Evolutionary conservation across 768 basidiomycete genomes (phyloP), one percentile per base, ranked within the genome.

Genomic region (Mrakia hoshinonis): DNA sequence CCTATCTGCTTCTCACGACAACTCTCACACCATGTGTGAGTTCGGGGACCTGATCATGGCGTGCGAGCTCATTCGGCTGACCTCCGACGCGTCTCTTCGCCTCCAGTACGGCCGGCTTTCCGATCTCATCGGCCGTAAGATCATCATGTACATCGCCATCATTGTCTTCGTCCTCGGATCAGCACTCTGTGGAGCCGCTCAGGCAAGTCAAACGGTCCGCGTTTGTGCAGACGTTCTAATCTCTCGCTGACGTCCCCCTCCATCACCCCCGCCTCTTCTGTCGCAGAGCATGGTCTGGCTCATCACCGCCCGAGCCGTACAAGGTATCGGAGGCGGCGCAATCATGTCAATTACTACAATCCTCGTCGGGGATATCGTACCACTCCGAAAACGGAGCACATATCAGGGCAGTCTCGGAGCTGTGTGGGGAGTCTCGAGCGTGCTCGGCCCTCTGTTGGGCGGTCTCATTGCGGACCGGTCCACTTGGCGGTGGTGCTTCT

Each of bases 281-380:
- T 20, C 91, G 0, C 87, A 92, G 77, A 86, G 67, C 68, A 87
- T 92, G 85, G 83, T 81, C 2, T 90, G 89, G 91, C 81, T 93
- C 20, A 86, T 91, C 43, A 82, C 89, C 0, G 85, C 84, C 52
- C 85, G 91, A 74, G 90, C 89, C 2, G 81, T 93, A 3, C 91
- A 92, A 77, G 91, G 91, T 11, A 86, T 92, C 38, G 68, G 70
- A 18, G 70, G 70, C 22, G 70, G 70, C 9, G 70, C 51, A 22
- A 71, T 71, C 22, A 65, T 70, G 69, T 24, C 47, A 4, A 68
- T 68, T 49, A 26, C 43, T 6, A 43, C 43, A 6, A 43, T 43
- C 43, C 6, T 43, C 43, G 24, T 70, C 22, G 63, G 52, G 12
- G 70, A 71, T 22, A 63, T 71, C 34, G 70, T 71, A 1, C 70